Percentiles rank a stretch among this genome's conserved stretches.
These are phyloP conservation scores for Parastagonospora avenae DNA, from an alignment of 2,329 filamentous ascomycete species.

Conservation along the genomic window DNA sequence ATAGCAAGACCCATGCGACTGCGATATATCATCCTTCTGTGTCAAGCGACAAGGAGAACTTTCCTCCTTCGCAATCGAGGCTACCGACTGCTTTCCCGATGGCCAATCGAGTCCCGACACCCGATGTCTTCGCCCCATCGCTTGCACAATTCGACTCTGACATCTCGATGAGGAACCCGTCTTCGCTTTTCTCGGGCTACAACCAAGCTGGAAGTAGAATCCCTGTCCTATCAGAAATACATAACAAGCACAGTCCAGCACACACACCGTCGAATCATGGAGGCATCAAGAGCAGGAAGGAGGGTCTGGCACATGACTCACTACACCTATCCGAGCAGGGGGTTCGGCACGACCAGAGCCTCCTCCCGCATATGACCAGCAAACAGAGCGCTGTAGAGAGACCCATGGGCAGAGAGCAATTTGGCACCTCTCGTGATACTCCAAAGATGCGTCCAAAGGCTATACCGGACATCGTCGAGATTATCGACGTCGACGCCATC, in stretches of 20 bases:
- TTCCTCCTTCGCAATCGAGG: constrained; percentile 9
- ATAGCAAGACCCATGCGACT: constrained; percentile 3
- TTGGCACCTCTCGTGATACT: neutral
- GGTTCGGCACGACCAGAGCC: constrained; percentile 22
- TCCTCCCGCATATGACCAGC: constrained; percentile 4
- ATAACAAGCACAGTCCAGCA: constrained; percentile 21
- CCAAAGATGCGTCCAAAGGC: neutral
- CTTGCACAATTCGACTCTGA: constrained; percentile 21
- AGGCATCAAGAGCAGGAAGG: constrained; percentile 34
- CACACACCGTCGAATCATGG: constrained; percentile 15
- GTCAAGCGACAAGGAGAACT: constrained; percentile 28
- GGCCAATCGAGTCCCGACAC: constrained; percentile 22
- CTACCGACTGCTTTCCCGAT: constrained; percentile 13
- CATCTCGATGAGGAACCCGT: constrained; percentile 25
- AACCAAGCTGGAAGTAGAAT: constrained; percentile 9
- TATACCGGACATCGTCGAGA: constrained; percentile 13
- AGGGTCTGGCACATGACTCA: constrained; percentile 17
- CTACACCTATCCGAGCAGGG: constrained; percentile 8
- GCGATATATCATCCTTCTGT: constrained; percentile 9
- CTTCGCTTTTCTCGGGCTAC: constrained; percentile 21
- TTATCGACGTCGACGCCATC: constrained; percentile 31
- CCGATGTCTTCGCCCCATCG: constrained; percentile 22
- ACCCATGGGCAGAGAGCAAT: neutral
- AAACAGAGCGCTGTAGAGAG: neutral
- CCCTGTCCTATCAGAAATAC: constrained; percentile 1